phyloP scores from a whole-genome alignment of 2,329 filamentous ascomycete species.

The Claviceps monticola region DNA sequence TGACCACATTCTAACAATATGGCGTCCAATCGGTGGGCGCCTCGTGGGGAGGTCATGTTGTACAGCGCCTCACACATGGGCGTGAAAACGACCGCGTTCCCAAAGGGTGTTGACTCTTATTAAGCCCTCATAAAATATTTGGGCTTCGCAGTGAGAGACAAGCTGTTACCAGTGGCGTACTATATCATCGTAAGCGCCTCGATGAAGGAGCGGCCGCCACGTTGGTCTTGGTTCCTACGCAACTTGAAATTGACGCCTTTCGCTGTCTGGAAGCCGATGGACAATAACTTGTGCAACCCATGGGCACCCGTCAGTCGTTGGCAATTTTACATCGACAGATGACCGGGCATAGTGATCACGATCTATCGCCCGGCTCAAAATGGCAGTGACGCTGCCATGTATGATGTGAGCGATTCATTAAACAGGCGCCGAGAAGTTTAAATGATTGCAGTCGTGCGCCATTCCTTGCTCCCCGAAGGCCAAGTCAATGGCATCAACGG shows the following conservation, averaged over 20 bases:
- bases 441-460: no score
- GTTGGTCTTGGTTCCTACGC: neutral
- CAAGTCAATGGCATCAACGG: no score
- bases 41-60: neutral
- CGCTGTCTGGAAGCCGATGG: neutral
- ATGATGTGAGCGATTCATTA: no score
- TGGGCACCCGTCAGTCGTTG: neutral
- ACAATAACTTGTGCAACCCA: neutral
- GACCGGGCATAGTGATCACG: neutral
- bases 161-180: neutral
- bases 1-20: neutral
- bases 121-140: neutral
- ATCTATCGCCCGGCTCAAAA: no score
- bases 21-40: conserved; percentile 2
- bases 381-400: no score
- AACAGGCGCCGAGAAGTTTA: no score
- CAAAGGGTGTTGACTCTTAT: neutral
- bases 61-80: neutral
- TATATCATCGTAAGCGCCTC: neutral
- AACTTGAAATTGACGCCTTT: no score
- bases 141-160: neutral
- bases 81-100: neutral
- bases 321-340: neutral
- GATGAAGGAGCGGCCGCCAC: neutral
- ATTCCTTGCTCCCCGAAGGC: no score